Base-by-base conservation (phyloP, 129 eudicot species). In the Deinandra increscens region DNA sequence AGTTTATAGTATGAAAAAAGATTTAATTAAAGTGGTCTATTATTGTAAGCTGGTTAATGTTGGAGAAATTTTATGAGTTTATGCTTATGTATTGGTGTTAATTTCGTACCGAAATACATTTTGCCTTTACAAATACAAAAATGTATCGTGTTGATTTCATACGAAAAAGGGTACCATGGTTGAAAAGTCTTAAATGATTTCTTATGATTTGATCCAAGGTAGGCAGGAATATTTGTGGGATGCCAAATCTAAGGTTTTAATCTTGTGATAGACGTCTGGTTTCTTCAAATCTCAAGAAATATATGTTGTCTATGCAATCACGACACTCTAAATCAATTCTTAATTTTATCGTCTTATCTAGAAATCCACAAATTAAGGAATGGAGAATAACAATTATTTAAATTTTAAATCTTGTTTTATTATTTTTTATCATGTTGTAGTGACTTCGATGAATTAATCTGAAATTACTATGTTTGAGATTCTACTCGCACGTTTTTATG, bases 211-310 rank as follows among this genome's bases (percentile, higher is more conserved):
- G 26, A 75, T 55, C 17, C 74, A 55, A 75, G 54, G 69, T 75
- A 60, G 80, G 59, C 42, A 38, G 68, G 69, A 75, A 67, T 59
- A 75, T 46, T n/a, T 68, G 73, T 55, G 22, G 43, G 58, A 69
- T 75, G 75, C 37, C 64, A 67, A 68, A 59, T 49, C 20, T 26
- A 49, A 68, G 63, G 73, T 75, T 60, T 46, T 45, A 67, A 68
- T 48, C 75, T 75, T 75, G 80, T 75, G 45, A 74, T 64, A 56
- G 56, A 66, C 66, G 72, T 55, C 33, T 53, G 44, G 66, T 42
- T 53, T 10, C 68, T 53, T 54, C 72, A 56, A 64, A 63, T 17
- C 11, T 19, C 23, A 44, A 51, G 72, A 64, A 51, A 39, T 43
- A 65, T 53, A 75, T 45, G 66, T 67, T 75, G 74, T 75, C 45